phyloP scores from a whole-genome alignment of 2,329 filamentous ascomycete species.

The Leptographium procerum region DNA sequence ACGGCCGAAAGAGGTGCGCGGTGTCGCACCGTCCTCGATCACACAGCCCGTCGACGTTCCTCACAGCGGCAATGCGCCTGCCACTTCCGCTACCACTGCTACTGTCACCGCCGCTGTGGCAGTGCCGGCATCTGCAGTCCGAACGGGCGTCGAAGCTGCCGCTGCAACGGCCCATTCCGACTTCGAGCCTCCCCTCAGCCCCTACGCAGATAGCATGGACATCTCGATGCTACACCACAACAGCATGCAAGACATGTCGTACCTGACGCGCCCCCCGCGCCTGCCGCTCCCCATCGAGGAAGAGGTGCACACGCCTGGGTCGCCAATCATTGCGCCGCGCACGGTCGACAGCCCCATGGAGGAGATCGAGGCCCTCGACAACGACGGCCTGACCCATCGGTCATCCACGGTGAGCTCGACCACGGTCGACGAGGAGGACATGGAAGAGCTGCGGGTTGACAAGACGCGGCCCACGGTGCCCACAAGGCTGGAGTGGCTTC shows the following conservation, averaged over 20 bases:
- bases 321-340: slow-evolving; percentile 69
- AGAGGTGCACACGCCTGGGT: slow-evolving; percentile 79
- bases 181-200: slow-evolving; percentile 18
- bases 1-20: slow-evolving; percentile 15
- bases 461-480: slow-evolving; percentile 70
- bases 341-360: slow-evolving; percentile 44
- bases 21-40: slow-evolving; percentile 18
- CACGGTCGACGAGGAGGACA: slow-evolving; percentile 46
- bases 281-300: slow-evolving; percentile 89
- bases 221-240: slow-evolving; percentile 36
- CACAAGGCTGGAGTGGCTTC: slow-evolving; percentile 75
- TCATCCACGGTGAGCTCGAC: slow-evolving; percentile 49
- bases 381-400: slow-evolving; percentile 36
- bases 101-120: background rate
- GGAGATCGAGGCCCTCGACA: slow-evolving; percentile 40
- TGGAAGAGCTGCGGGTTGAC: slow-evolving; percentile 65
- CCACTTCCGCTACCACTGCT: slow-evolving; percentile 1
- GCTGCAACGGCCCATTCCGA: slow-evolving; percentile 18
- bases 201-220: slow-evolving; percentile 26
- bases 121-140: background rate
- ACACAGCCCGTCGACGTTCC: slow-evolving; percentile 51
- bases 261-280: slow-evolving; percentile 65
- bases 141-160: background rate
- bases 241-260: slow-evolving; percentile 53
- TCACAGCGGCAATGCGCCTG: slow-evolving; percentile 13